Evolutionary conservation across 805 yeast genomes (phyloP), one percentile per base, ranked within the genome.

Genomic region (Martiniozyma abietophila): DNA sequence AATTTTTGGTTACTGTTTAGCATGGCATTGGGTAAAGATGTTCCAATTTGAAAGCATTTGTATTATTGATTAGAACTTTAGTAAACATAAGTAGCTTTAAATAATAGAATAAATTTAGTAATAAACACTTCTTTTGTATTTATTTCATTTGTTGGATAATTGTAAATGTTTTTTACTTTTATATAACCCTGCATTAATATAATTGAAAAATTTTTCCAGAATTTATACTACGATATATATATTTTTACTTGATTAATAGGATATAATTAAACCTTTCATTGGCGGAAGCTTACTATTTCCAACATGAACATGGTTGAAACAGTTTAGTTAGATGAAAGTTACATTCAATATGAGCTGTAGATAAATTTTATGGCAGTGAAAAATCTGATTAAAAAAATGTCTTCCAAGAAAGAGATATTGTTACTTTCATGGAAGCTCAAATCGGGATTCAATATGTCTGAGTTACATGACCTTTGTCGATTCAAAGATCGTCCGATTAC

Each of bases 1-100:
- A 85, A 85, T 49, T 59, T 78, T 39, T 84, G 80, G 60, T 63
- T 85, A 47, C 71, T 85, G 29, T 42, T 48, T 2, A 50, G 54
- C 37, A 47, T 51, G 53, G 59, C 59, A 22, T 32, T 54, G 31
- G 59, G 59, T 2, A 49, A 50, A 33, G 58, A 54, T 39, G 56
- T 54, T 25, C 55, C 59, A 41, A 17, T 48, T 2, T 36, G 26
- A 38, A 20, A 37, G 25, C 21, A 16, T 16, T 14, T 10, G 20
- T n/a, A n/a, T n/a, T 12, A 25, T 10, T 8, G 10, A 10, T 7
- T 8, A 25, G 27, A 25, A 25, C n/a, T 25, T n/a, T 25, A 12
- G n/a, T n/a, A n/a, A n/a, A n/a, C n/a, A n/a, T n/a, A n/a, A n/a
- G n/a, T n/a, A n/a, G n/a, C n/a, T n/a, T n/a, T n/a, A n/a, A n/a